Base-by-base conservation (phyloP, 1,284 basidiomycete genomes). In the Malassezia vespertilionis region DNA sequence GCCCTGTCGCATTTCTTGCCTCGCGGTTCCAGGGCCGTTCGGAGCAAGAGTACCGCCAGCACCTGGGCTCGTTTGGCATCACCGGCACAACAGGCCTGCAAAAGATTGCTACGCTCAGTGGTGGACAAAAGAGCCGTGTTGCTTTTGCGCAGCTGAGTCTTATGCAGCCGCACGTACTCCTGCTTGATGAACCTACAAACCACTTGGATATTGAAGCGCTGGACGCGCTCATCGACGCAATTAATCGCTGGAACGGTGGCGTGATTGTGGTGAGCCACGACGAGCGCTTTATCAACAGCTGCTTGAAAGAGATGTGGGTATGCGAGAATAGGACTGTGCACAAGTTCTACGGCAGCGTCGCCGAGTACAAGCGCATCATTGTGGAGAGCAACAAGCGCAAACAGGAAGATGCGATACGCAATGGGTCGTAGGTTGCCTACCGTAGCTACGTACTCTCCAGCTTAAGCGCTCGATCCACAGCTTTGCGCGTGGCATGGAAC, bases 21-120 rank as follows among this genome's bases (percentile, higher is more conserved):
- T 80, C 81, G 32, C 84, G 80, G 64, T 95, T 86, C 76, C 93
- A 93, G 0, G 93, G 93, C 2, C 84, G 84, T 73, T 86, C 81
- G 5, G 93, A 96, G 72, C 91, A 96, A 70, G 93, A 97, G 72
- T 97, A 97, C 72, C 80, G 93, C 54, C 74, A 75, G 30, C 91
- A 96, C 74, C 77, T 99, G 12, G 93, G 93, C n/a, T 87, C 89
- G 50, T 97, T 97, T 75, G 91, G 95, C 60, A 93, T 96, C 65
- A 95, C 86, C 52, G 91, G 90, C 45, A 83, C 91, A 78, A 95
- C 89, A 1, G 88, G 89, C 78, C 81, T 91, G n/a, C 84, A 82
- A 71, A 72, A 75, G 71, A 77, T 77, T 42, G 75, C 72, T 0
- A 77, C 76, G 9, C 57, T 77, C 10, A 76, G 74, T 17, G 90